A percentile compares a stretch with the other conserved stretches of the same genome.
Evolutionary conservation across 1,284 basidiomycete species (phyloP).

Genomic region (Boletellus deceptivus): DNA sequence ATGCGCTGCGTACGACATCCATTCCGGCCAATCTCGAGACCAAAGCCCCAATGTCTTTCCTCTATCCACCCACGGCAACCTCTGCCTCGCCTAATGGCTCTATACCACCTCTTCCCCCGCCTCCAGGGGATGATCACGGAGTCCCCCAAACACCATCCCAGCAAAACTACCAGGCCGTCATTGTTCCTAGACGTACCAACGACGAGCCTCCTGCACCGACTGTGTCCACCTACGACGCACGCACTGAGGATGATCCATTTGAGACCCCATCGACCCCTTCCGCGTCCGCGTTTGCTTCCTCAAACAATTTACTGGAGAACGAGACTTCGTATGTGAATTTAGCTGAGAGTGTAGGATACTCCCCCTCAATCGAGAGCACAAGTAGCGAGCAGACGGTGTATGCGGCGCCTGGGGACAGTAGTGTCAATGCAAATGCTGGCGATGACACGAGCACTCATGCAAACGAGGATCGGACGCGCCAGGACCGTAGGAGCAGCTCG

Average conservation of each 20-base stretch:
- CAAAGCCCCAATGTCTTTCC: constrained; percentile 18
- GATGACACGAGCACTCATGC: neutral
- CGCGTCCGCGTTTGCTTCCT: constrained; percentile 25
- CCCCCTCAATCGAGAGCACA: constrained; percentile 10
- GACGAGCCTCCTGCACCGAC: constrained; percentile 34
- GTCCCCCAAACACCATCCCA: constrained; percentile 3
- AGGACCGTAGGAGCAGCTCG: constrained; percentile 25
- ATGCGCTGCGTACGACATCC: constrained; percentile 40
- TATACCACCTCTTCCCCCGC: constrained; percentile 19
- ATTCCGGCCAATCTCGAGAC: constrained; percentile 26
- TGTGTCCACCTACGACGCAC: constrained; percentile 12
- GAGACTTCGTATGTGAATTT: neutral
- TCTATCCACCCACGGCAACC: constrained; percentile 26
- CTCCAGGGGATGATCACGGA: constrained; percentile 11
- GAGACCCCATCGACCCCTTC: constrained; percentile 31
- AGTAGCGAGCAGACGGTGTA: constrained; percentile 22
- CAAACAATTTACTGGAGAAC: constrained; percentile 14
- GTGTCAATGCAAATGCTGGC: neutral
- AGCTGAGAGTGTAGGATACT: neutral
- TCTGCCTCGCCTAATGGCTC: neutral
- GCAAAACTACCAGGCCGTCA: constrained; percentile 18
- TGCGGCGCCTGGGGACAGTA: constrained; percentile 10
- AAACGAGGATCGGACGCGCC: neutral
- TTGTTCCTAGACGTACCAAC: constrained; percentile 26
- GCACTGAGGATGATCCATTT: constrained; percentile 21